Percentiles rank a stretch among this genome's conserved stretches.
Conservation (phyloP, 2,329 filamentous ascomycete genomes). For the Biscogniauxia marginata region DNA sequence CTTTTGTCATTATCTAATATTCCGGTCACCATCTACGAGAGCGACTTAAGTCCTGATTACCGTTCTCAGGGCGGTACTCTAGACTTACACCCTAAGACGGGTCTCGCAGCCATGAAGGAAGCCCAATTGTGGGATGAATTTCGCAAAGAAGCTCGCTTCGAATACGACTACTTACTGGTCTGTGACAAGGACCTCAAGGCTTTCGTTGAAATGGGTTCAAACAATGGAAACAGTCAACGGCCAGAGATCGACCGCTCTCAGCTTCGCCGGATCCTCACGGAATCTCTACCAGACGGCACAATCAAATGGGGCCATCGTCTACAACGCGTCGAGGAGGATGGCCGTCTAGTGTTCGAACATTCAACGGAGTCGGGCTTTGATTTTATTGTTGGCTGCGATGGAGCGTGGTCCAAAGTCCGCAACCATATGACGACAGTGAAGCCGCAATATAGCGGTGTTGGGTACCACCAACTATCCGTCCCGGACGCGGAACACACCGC, state of each 20-base stretch:
- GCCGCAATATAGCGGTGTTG: slow-evolving; percentile 48
- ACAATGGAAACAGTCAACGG: slow-evolving; percentile 37
- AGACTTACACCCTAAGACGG: slow-evolving; percentile 51
- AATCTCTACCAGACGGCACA: slow-evolving; percentile 43
- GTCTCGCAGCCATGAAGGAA: slow-evolving; percentile 50
- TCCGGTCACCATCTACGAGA: slow-evolving; percentile 50
- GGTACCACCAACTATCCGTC: slow-evolving; percentile 41
- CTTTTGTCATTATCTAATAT: slow-evolving; percentile 48
- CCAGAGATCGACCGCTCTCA: slow-evolving; percentile 54
- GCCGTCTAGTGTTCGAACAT: slow-evolving; percentile 39
- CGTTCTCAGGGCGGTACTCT: slow-evolving; percentile 52
- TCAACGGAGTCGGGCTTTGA: slow-evolving; percentile 37
- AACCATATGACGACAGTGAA: slow-evolving; percentile 34
- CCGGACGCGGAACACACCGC: slow-evolving; percentile 40
- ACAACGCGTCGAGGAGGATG: slow-evolving; percentile 34
- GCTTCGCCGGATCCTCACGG: slow-evolving; percentile 43
- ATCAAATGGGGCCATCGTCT: slow-evolving; percentile 49
- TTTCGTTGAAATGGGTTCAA: slow-evolving; percentile 32
- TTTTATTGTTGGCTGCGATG: slow-evolving; percentile 36
- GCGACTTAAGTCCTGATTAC: slow-evolving; percentile 42
- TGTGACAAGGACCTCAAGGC: slow-evolving; percentile 41
- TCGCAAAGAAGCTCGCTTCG: slow-evolving; percentile 47
- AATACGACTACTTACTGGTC: slow-evolving; percentile 50
- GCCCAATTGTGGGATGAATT: slow-evolving; percentile 51
- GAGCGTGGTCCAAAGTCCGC: slow-evolving; percentile 39